Base-by-base conservation (phyloP, 495 filamentous ascomycete genomes). In the Penicillium macrosclerotiorum region DNA sequence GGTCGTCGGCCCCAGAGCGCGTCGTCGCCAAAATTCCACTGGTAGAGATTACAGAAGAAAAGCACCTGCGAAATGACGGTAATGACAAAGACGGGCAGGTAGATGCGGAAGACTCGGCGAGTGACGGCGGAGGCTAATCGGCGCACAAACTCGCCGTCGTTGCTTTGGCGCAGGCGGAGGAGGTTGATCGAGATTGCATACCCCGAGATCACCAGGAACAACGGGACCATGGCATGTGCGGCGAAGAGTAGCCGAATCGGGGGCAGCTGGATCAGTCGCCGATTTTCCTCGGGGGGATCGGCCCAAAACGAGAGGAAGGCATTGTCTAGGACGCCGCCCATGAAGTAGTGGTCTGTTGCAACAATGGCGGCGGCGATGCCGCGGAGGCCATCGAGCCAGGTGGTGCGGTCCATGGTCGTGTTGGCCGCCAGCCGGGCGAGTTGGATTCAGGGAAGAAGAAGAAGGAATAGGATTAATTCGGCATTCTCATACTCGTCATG, bases 341-440 rank as follows among this genome's bases (percentile, higher is more conserved):
- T 54, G 11, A 56, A 51, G 13, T 49, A 48, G 38, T 62, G 55
- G 26, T 51, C 42, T 8, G 46, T 24, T 1, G 49, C 49, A 26
- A 59, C 55, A 14, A 53, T 44, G 23, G 46, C 49, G 2, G 59
- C 45, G 8, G 59, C 59, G 17, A 62, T 45, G 29, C 59, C 59
- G 9, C 59, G 59, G 9, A 62, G 59, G 42, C 59, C 56, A 46
- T 62, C 59, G 3, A 62, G 49, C 59, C 59, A 62, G 32, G 33
- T 46, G 7, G 49, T 52, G 26, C 59, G 55, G n/a, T 51, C 49
- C 59, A 59, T 62, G 9, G 16, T 22, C 19, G 13, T 33, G 20
- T 33, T 19, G 16, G n/a, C n/a, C n/a, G n/a, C n/a, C n/a, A n/a
- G n/a, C n/a, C n/a, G n/a, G n/a, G n/a, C n/a, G n/a, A n/a, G n/a